Conservation (phyloP, 73 alveolate genomes). For the Paramecium tetraurelia region DNA sequence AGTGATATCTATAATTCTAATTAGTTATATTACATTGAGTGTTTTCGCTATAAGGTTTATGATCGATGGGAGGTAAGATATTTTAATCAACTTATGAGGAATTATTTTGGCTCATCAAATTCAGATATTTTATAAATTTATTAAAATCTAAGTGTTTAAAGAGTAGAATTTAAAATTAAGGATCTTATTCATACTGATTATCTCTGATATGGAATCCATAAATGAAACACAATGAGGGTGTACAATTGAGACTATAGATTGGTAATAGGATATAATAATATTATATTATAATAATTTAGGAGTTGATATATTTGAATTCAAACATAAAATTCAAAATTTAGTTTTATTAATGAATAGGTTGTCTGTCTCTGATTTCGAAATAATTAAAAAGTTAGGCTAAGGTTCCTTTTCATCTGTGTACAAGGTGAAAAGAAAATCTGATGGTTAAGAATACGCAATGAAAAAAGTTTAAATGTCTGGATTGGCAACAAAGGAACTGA, state of each 20-base stretch:
- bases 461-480: constrained; percentile 43
- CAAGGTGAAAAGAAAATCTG: constrained; percentile 50
- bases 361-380: constrained; percentile 47
- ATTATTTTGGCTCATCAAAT: not conserved
- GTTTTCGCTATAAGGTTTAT: not conserved
- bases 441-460: constrained; percentile 46
- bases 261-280: too few species aligned
- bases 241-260: too few species aligned
- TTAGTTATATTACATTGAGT: not conserved
- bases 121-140: not conserved
- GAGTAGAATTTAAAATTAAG: not conserved
- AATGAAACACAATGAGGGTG: too few species aligned
- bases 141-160: not conserved
- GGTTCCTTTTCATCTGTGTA: constrained; percentile 60
- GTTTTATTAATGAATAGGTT: not conserved
- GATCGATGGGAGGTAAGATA: not conserved
- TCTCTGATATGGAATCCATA: not conserved
- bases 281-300: not conserved
- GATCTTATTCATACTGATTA: not conserved
- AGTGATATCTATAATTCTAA: not conserved
- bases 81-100: not conserved
- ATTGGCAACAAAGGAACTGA: constrained; percentile 41
- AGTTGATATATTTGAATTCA: not conserved
- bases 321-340: not conserved
- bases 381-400: constrained; percentile 50